phyloP scores from a whole-genome alignment of 208 protist species.

The Herpetomonas tarakana region DNA sequence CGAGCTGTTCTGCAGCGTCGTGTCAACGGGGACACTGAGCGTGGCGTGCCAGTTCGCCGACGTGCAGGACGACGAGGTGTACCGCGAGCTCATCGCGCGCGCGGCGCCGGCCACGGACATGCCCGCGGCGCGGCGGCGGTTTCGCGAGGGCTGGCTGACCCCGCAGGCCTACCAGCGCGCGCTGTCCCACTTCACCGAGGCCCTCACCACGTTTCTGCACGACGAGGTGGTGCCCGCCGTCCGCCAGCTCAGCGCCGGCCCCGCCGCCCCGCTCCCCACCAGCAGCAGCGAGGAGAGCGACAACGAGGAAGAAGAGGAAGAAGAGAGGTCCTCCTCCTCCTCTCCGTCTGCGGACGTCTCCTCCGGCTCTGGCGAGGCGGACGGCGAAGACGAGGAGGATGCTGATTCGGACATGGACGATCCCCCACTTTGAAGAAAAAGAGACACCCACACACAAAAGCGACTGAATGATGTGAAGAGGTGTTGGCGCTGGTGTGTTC shows the following conservation, averaged over 20 bases:
- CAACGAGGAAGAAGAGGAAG: neutral
- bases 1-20: slow-evolving; percentile 28
- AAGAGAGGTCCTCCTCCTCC: neutral
- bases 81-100: slow-evolving; percentile 41
- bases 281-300: slow-evolving; percentile 4
- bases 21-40: slow-evolving; percentile 14
- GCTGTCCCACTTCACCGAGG: slow-evolving; percentile 24
- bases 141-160: slow-evolving; percentile 45
- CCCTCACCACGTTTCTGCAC: slow-evolving; percentile 30
- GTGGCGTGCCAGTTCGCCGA: slow-evolving; percentile 7
- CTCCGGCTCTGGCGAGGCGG: neutral
- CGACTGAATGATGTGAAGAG: too few relatives aligned
- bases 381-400: neutral
- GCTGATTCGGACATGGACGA: too few relatives aligned
- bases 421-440: too few relatives aligned
- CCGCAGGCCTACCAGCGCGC: slow-evolving; percentile 32
- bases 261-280: too few relatives aligned
- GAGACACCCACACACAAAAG: too few relatives aligned
- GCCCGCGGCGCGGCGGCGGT: slow-evolving; percentile 18
- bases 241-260: too few relatives aligned
- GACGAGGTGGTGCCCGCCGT: slow-evolving; percentile 51
- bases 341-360: neutral
- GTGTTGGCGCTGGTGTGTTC: too few relatives aligned
- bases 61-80: slow-evolving; percentile 3
- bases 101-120: slow-evolving; percentile 32